A percentile compares a stretch with the other conserved stretches of the same genome.
Conservation (phyloP, 495 filamentous ascomycete genomes). For the Hyaloscypha variabilis region DNA sequence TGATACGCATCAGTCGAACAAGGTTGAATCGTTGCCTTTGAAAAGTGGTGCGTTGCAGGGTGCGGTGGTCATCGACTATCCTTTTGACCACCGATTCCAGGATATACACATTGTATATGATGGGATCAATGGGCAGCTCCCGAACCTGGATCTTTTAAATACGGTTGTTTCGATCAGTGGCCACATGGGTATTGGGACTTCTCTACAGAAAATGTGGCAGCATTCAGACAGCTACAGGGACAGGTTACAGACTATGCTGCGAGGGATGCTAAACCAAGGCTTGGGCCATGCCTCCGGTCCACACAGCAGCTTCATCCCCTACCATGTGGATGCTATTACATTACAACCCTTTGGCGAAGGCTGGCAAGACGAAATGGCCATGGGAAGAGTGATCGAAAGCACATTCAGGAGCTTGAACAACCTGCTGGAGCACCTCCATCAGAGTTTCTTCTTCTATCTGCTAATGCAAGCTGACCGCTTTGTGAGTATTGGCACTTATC, state of each 20-base stretch:
- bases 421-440: constrained; percentile 92
- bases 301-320: constrained; percentile 95
- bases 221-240: constrained; percentile 83
- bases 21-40: constrained; percentile 76
- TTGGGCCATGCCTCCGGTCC: constrained; percentile 88
- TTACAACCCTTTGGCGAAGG: constrained; percentile 87
- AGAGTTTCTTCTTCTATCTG: constrained; percentile 99
- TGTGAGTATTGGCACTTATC: constrained; percentile 96
- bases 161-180: constrained; percentile 85
- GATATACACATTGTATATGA: constrained; percentile 91
- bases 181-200: constrained; percentile 86
- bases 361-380: constrained; percentile 95
- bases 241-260: constrained; percentile 84
- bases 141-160: constrained; percentile 95
- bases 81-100: constrained; percentile 80
- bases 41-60: constrained; percentile 95
- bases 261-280: constrained; percentile 91
- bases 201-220: constrained; percentile 83
- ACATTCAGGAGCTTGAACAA: constrained; percentile 93
- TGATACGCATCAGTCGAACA: constrained; percentile 69
- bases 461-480: constrained; percentile 89
- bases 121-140: constrained; percentile 92
- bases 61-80: constrained; percentile 90
- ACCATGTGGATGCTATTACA: constrained; percentile 96
- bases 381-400: constrained; percentile 88